Evolutionary conservation across 495 filamentous ascomycete species (phyloP).

Genomic region (Aspergillus campestris): DNA sequence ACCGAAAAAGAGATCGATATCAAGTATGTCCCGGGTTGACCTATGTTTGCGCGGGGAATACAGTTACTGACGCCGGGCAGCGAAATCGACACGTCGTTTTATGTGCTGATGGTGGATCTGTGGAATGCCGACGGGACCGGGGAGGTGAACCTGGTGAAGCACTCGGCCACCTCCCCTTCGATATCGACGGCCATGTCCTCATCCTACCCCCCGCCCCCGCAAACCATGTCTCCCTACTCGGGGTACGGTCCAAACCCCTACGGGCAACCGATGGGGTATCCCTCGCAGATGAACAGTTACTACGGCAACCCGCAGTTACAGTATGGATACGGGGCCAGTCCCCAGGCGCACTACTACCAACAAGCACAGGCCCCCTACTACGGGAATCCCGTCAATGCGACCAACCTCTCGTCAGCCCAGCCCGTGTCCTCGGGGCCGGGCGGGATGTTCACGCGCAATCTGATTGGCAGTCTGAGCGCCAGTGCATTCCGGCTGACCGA

Average conservation of each 20-base stretch:
- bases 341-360: constrained; percentile 33
- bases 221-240: constrained; percentile 31
- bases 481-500: constrained; percentile 85
- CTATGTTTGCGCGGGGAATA: neutral
- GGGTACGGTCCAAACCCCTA: constrained; percentile 30
- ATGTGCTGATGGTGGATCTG: constrained; percentile 87
- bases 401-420: constrained; percentile 33
- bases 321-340: constrained; percentile 34
- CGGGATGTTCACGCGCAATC: constrained; percentile 93
- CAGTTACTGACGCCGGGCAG: constrained; percentile 25
- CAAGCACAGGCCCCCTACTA: constrained; percentile 16
- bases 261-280: constrained; percentile 30
- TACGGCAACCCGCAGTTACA: constrained; percentile 30
- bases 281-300: constrained; percentile 31
- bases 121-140: constrained; percentile 76
- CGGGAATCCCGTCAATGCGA: constrained; percentile 21
- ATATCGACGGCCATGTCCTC: constrained; percentile 77
- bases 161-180: constrained; percentile 78
- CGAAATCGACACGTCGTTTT: constrained; percentile 78
- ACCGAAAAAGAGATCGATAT: constrained; percentile 84
- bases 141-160: constrained; percentile 91
- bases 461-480: constrained; percentile 87
- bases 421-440: constrained; percentile 45
- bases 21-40: constrained; percentile 49
- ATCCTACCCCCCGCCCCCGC: constrained; percentile 60